Conservation (phyloP, 305 asterid genomes). For the Fraxinus sp. region DNA sequence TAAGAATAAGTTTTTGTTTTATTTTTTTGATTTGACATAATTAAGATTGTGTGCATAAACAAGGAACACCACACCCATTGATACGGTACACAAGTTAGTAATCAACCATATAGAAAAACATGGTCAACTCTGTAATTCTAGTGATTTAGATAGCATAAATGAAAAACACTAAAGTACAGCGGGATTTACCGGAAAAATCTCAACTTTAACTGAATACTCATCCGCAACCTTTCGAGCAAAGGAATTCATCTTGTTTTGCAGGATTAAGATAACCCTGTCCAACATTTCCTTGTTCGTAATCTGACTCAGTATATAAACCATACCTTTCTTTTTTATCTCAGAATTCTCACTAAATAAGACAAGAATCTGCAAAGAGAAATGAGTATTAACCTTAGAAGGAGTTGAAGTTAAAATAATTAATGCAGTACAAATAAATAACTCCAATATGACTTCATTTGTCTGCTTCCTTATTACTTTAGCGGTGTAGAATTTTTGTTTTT, state of each 20-base stretch:
- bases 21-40: too few relatives aligned
- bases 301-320: constrained; percentile 35
- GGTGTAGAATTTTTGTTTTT: too few relatives aligned
- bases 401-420: not conserved
- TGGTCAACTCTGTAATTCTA: not conserved
- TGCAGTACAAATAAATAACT: not conserved
- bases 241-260: constrained; percentile 44
- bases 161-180: not conserved
- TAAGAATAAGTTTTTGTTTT: too few relatives aligned
- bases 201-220: constrained; percentile 39
- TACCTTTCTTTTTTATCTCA: constrained; percentile 32
- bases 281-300: constrained; percentile 36
- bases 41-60: not conserved
- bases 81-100: not conserved
- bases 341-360: constrained; percentile 37
- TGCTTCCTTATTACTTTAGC: too few relatives aligned
- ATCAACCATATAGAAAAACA: not conserved
- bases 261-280: constrained; percentile 44
- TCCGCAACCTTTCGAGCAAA: constrained; percentile 45
- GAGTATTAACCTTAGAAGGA: not conserved
- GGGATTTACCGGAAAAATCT: constrained; percentile 43
- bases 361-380: constrained; percentile 31
- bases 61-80: not conserved
- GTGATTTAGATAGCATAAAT: not conserved
- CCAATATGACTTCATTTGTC: not conserved